phyloP scores from a whole-genome alignment of 352 stramenopile genomes.

The Phytophthora fragariaefolia region DNA sequence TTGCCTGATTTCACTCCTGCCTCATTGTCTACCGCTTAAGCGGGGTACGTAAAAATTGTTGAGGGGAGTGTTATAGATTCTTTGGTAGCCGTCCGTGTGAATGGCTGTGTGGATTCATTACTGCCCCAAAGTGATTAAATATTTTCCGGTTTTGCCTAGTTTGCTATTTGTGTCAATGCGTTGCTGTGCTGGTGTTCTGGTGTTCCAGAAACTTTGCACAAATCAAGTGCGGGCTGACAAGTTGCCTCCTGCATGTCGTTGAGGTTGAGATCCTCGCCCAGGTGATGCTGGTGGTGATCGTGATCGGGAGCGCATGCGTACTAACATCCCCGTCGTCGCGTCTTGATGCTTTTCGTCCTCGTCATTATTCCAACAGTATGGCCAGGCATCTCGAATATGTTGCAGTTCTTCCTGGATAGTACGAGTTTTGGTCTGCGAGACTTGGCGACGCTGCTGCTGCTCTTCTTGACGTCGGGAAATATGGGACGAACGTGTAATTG shows the following conservation, averaged over 20 bases:
- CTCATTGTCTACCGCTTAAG: conserved; percentile 26
- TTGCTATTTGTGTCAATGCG: conserved; percentile 1
- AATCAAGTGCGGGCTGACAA: conserved; percentile 32
- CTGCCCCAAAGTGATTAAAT: conserved; percentile 42
- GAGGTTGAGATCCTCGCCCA: conserved; percentile 10
- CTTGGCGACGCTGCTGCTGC: conserved; percentile 24
- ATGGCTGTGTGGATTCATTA: conserved; percentile 30
- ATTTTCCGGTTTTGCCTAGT: conserved; percentile 44
- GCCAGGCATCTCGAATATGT: conserved; percentile 73
- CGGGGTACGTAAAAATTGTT: conserved; percentile 36
- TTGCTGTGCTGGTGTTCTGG: not conserved
- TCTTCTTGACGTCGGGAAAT: conserved; percentile 49
- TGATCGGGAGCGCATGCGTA: conserved; percentile 6
- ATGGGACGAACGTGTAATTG: conserved; percentile 61
- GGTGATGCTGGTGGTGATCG: conserved; percentile 14
- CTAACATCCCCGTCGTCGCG: conserved; percentile 1
- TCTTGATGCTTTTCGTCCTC: conserved; percentile 19
- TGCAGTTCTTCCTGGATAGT: conserved; percentile 58
- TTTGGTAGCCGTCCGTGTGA: conserved; percentile 18
- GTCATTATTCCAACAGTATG: conserved; percentile 60
- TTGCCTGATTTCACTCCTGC: conserved; percentile 20
- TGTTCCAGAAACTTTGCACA: too few species aligned
- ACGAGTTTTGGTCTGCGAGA: conserved; percentile 12
- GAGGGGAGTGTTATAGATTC: conserved; percentile 23
- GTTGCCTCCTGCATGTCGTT: conserved; percentile 8